A percentile compares a stretch with the other conserved stretches of the same genome.
Evolutionary conservation across 805 yeast species (phyloP).

Genomic region (Suhomyces vadensis): DNA sequence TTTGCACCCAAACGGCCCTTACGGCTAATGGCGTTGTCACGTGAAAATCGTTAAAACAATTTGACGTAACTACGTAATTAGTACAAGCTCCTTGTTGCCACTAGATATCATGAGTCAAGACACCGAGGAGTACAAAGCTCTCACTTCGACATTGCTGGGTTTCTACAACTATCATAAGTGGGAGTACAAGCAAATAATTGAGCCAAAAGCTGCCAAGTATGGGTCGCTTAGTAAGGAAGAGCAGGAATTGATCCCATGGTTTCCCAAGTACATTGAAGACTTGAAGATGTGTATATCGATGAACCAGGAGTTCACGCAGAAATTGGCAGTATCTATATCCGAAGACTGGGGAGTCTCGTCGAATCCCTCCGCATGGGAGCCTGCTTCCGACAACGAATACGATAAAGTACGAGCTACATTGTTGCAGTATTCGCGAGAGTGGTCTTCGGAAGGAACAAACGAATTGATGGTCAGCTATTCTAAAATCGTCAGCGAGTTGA

Average conservation of each 20-base stretch:
- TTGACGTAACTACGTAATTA: no score
- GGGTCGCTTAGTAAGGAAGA: constrained; percentile 41
- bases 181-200: constrained; percentile 34
- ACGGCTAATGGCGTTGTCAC: no score
- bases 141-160: constrained; percentile 39
- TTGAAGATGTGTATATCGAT: constrained; percentile 44
- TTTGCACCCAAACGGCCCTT: no score
- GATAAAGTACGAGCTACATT: constrained; percentile 60
- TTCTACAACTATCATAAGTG: constrained; percentile 34
- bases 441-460: constrained; percentile 53
- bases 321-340: constrained; percentile 46
- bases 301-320: constrained; percentile 46
- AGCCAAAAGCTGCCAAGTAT: constrained; percentile 31
- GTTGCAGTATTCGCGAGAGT: constrained; percentile 60
- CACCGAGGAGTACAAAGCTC: constrained; percentile 35
- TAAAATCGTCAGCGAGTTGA: constrained; percentile 37
- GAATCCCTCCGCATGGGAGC: constrained; percentile 43
- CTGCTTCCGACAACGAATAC: constrained; percentile 43
- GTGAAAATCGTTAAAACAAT: background rate
- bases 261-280: constrained; percentile 39
- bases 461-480: constrained; percentile 48
- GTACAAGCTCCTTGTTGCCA: no score
- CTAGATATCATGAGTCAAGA: constrained; percentile 20
- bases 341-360: constrained; percentile 50
- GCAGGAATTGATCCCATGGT: constrained; percentile 50